These are phyloP conservation scores for Monosporascus ibericus DNA, from an alignment of 2,329 filamentous ascomycete genomes.

Conservation along the genomic window DNA sequence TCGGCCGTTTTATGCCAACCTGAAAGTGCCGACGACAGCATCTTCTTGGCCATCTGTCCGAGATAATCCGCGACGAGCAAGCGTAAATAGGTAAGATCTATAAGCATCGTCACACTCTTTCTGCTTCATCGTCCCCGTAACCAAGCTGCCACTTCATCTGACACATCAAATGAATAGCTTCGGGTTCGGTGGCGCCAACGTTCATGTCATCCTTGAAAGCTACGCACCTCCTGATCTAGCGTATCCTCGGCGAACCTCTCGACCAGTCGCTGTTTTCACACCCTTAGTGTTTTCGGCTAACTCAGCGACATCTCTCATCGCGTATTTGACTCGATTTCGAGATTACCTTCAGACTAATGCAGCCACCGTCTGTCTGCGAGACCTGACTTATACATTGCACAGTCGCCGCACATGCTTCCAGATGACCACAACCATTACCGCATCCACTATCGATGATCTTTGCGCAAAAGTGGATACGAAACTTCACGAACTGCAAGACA, in stretches of 20 bases:
- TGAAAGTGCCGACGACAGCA: slow-evolving; percentile 7
- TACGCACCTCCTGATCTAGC: too few species aligned
- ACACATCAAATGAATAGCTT: too few species aligned
- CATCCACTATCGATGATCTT: not conserved
- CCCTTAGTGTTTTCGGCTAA: slow-evolving; percentile 13
- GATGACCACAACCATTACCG: not conserved
- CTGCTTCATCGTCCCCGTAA: not conserved
- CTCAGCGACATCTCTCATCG: slow-evolving; percentile 3
- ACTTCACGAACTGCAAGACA: too few species aligned
- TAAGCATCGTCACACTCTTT: not conserved
- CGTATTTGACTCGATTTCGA: slow-evolving; percentile 1
- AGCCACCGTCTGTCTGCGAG: not conserved
- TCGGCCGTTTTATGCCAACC: slow-evolving; percentile 14
- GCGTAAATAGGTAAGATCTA: slow-evolving; percentile 10
- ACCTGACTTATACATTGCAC: slow-evolving; percentile 2
- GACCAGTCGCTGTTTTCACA: not conserved
- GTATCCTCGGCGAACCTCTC: too few species aligned
- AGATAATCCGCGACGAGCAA: slow-evolving; percentile 7
- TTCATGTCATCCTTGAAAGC: slow-evolving; percentile 16
- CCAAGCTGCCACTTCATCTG: too few species aligned
- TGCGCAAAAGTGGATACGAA: too few species aligned
- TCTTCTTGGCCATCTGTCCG: slow-evolving; percentile 11
- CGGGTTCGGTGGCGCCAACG: slow-evolving; percentile 21
- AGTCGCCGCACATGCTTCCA: not conserved
- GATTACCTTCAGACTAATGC: not conserved